A percentile compares a stretch with the other conserved stretches of the same genome.
Conservation (phyloP, 2,329 filamentous ascomycete species). For the Ilyonectria destructans region DNA sequence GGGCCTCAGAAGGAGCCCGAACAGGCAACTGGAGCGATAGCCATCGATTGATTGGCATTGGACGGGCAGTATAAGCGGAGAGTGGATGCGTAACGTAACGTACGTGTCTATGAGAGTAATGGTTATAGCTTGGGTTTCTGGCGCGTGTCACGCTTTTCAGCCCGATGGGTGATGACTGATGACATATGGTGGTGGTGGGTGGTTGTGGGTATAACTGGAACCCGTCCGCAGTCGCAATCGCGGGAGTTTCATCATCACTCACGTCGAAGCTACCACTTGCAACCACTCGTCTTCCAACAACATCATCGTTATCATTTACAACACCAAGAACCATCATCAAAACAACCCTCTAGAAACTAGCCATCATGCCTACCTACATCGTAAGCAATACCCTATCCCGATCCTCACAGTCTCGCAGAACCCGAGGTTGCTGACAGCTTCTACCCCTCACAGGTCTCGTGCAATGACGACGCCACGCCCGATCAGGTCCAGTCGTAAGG, state of each 20-base stretch:
- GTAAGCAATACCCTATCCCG: conserved; percentile 54
- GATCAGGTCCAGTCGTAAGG: conserved; percentile 79
- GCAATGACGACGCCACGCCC: conserved; percentile 78
- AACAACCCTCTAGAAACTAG: conserved; percentile 27
- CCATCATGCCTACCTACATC: conserved; percentile 72
- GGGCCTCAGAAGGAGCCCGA: conserved; percentile 22
- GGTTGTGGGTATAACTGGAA: conserved; percentile 45
- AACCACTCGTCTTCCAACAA: conserved; percentile 29
- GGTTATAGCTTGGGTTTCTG: conserved; percentile 32
- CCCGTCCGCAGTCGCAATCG: conserved; percentile 34
- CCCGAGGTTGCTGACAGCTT: conserved; percentile 34
- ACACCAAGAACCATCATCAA: conserved; percentile 17
- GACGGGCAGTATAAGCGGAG: background rate
- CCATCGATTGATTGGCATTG: conserved; percentile 3
- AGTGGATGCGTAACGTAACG: conserved; percentile 30
- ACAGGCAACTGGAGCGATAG: conserved; percentile 24
- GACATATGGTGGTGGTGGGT: conserved; percentile 18
- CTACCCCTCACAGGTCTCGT: conserved; percentile 75
- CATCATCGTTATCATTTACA: conserved; percentile 32
- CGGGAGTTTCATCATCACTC: conserved; percentile 25
- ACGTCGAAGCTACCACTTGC: conserved; percentile 35
- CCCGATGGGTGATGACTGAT: conserved; percentile 15
- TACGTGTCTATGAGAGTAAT: conserved; percentile 20
- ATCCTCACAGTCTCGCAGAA: background rate
- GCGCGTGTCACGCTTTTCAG: conserved; percentile 45